phyloP scores from a whole-genome alignment of 495 filamentous ascomycete genomes.

The Xylaria palmicola region DNA sequence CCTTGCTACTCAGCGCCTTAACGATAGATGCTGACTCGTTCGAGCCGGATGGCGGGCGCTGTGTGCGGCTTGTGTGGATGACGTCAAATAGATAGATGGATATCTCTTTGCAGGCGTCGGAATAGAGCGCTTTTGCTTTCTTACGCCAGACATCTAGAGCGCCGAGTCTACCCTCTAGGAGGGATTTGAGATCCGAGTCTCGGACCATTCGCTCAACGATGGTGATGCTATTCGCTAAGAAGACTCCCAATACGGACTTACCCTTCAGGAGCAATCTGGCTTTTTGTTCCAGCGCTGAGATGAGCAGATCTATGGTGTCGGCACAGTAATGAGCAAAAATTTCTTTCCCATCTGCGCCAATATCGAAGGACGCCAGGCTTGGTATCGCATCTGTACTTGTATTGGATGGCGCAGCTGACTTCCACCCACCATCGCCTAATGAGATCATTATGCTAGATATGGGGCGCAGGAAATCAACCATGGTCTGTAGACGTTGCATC shows the following conservation, averaged over 20 bases:
- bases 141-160: constrained; percentile 83
- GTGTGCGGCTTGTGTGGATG: constrained; percentile 76
- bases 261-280: constrained; percentile 71
- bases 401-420: constrained; percentile 42
- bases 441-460: constrained; percentile 88
- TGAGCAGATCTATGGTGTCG: constrained; percentile 80
- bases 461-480: constrained; percentile 85
- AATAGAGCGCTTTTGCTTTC: constrained; percentile 75
- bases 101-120: constrained; percentile 85
- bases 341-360: constrained; percentile 83
- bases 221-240: constrained; percentile 85
- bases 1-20: constrained; percentile 78
- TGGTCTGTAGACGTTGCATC: constrained; percentile 81
- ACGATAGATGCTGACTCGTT: constrained; percentile 71
- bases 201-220: constrained; percentile 84
- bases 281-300: constrained; percentile 74
- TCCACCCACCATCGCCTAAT: constrained; percentile 92
- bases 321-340: constrained; percentile 85
- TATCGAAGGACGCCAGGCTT: constrained; percentile 74
- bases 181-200: constrained; percentile 70
- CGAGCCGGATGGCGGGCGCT: constrained; percentile 66
- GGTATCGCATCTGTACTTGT: constrained; percentile 63
- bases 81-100: constrained; percentile 85
- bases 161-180: constrained; percentile 64
- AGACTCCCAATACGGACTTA: constrained; percentile 79